Evolutionary conservation across 1,284 basidiomycete species (phyloP).

Genomic region (Fomitopsis schrenkii): DNA sequence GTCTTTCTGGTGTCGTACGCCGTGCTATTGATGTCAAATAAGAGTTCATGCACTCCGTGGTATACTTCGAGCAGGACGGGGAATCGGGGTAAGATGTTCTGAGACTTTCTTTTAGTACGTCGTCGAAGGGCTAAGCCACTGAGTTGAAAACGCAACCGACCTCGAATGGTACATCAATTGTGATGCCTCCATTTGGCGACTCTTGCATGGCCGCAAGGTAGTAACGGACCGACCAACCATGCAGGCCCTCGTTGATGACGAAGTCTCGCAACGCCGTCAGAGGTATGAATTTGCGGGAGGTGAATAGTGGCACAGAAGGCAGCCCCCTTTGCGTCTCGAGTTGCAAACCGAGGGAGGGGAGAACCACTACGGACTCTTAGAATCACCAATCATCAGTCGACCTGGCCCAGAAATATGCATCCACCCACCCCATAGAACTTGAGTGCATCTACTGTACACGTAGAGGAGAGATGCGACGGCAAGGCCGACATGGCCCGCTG

Average conservation of each 20-base stretch:
- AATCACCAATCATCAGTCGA: background rate
- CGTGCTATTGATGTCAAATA: constrained; percentile 6
- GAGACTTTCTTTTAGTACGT: background rate
- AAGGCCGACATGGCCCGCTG: background rate
- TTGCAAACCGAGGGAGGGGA: constrained; percentile 67
- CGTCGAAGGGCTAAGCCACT: background rate
- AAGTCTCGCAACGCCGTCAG: constrained; percentile 50
- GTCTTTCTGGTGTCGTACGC: background rate
- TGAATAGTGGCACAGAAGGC: constrained; percentile 38
- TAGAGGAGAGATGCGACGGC: constrained; percentile 8
- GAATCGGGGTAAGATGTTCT: constrained; percentile 66
- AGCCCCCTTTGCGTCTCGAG: constrained; percentile 63
- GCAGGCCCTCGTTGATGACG: constrained; percentile 69
- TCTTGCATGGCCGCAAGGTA: constrained; percentile 54
- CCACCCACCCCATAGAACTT: constrained; percentile 48
- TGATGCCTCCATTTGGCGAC: constrained; percentile 24
- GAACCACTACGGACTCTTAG: constrained; percentile 63
- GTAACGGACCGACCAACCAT: constrained; percentile 65
- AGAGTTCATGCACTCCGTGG: constrained; percentile 43
- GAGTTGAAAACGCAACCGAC: constrained; percentile 28
- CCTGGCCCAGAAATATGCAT: background rate
- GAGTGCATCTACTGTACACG: constrained; percentile 34
- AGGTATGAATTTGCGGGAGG: constrained; percentile 58
- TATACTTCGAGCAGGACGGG: constrained; percentile 57
- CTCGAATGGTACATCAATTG: constrained; percentile 49